phyloP scores from a whole-genome alignment of 2,329 filamentous ascomycete genomes.

The Ceratocystis albifundus region DNA sequence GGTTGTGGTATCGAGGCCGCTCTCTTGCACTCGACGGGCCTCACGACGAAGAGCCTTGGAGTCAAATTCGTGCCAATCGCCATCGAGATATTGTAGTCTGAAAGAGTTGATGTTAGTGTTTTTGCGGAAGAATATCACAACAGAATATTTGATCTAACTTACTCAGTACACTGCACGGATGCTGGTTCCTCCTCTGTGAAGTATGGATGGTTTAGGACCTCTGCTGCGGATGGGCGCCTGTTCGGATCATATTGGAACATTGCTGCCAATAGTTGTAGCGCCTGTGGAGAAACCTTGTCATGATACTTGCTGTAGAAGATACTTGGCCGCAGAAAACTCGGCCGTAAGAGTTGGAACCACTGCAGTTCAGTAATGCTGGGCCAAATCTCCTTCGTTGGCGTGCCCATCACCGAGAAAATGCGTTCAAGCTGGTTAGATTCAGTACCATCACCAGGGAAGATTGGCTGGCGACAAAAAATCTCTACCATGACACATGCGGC shows the following conservation, averaged over 20 bases:
- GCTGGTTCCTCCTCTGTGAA: conserved; percentile 72
- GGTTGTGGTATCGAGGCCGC: conserved; percentile 29
- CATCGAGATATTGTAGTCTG: conserved; percentile 67
- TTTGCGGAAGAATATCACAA: not conserved
- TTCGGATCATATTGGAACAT: conserved; percentile 88
- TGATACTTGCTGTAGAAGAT: conserved; percentile 76
- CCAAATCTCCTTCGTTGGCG: conserved; percentile 75
- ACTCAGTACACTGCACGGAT: conserved; percentile 70
- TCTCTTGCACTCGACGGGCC: conserved; percentile 51
- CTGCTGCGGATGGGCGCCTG: conserved; percentile 68
- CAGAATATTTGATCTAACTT: conserved; percentile 33
- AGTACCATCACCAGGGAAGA: conserved; percentile 91
- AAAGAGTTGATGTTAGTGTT: conserved; percentile 28
- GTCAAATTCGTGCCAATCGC: conserved; percentile 98
- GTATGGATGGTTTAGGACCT: conserved; percentile 78
- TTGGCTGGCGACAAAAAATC: conserved; percentile 85
- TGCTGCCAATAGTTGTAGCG: conserved; percentile 66
- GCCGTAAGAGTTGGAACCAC: conserved; percentile 88
- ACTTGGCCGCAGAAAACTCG: conserved; percentile 58
- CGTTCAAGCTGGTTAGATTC: conserved; percentile 94
- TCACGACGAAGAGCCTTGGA: conserved; percentile 89
- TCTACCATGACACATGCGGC: conserved; percentile 94
- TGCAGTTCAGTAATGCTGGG: conserved; percentile 84
- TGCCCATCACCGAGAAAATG: conserved; percentile 87
- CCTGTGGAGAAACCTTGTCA: conserved; percentile 63